phyloP scores from a whole-genome alignment of 805 yeast species.

The Blastobotrys chiropterorum region DNA sequence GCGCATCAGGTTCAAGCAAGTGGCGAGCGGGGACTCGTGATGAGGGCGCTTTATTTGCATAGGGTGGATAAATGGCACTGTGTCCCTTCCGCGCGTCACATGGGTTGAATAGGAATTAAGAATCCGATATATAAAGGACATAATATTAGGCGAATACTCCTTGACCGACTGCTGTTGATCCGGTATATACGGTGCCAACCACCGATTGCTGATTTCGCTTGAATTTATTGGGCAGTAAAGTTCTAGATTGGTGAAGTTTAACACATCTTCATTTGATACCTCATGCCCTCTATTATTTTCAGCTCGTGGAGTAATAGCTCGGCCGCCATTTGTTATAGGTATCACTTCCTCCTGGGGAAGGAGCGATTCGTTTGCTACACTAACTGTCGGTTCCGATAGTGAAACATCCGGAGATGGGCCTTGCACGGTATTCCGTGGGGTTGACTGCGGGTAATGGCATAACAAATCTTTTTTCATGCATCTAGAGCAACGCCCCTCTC shows the following conservation, averaged over 20 bases:
- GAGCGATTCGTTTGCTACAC: background rate
- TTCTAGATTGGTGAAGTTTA: background rate
- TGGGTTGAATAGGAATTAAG: background rate
- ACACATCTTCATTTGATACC: background rate
- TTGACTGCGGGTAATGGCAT: background rate
- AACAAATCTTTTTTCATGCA: background rate
- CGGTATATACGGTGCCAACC: background rate
- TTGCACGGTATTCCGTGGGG: background rate
- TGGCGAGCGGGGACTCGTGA: background rate
- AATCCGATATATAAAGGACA: background rate
- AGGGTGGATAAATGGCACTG: background rate
- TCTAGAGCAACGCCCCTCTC: background rate
- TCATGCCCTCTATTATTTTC: background rate
- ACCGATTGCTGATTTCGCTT: background rate
- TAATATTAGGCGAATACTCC: background rate
- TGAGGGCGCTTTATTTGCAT: background rate
- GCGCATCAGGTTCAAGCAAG: background rate
- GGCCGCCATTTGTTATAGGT: too few species aligned
- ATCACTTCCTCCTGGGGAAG: too few species aligned
- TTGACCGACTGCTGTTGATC: background rate
- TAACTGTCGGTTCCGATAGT: background rate
- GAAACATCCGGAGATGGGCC: background rate
- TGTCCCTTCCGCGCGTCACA: background rate
- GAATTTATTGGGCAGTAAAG: background rate
- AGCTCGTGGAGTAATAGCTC: background rate